A percentile compares a stretch with the other conserved stretches of the same genome.
phyloP scores from a whole-genome alignment of 305 asterid species.

The Nicotiana rustica region DNA sequence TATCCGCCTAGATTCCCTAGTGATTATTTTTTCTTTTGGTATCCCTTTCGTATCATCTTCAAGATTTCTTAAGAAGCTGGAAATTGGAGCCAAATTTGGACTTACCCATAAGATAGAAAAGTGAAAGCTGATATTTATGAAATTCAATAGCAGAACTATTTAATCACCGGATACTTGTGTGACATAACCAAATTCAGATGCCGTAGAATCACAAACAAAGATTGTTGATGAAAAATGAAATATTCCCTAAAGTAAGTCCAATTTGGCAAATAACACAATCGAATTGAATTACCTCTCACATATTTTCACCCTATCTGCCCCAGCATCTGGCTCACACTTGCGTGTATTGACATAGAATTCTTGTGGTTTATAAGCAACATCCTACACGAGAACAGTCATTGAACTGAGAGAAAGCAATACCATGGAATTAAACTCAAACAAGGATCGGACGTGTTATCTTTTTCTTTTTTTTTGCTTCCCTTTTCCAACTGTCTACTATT shows the following conservation, averaged over 20 bases:
- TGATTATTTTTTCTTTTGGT: neutral
- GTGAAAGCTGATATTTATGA: neutral
- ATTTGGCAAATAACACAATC: constrained; percentile 39
- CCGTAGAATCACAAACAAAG: neutral
- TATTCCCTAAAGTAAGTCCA: neutral
- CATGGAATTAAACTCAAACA: constrained; percentile 11
- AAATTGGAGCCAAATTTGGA: neutral
- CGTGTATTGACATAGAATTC: constrained; percentile 83
- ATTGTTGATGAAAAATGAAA: neutral
- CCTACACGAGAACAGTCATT: constrained; percentile 50
- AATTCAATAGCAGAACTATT: constrained; percentile 16
- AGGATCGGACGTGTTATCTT: neutral
- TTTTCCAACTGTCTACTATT: constrained; percentile 8
- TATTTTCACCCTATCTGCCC: constrained; percentile 65
- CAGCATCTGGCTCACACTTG: constrained; percentile 88
- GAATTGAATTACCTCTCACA: constrained; percentile 72
- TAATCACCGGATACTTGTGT: neutral
- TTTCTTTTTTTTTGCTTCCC: neutral
- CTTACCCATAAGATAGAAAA: neutral
- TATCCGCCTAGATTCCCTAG: neutral
- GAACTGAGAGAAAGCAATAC: constrained; percentile 14
- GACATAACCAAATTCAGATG: neutral
- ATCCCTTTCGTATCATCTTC: neutral
- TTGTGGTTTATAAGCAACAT: constrained; percentile 92
- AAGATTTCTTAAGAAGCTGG: neutral